Conservation (phyloP, 2,329 filamentous ascomycete species). For the Penicillium fuscoglaucum region DNA sequence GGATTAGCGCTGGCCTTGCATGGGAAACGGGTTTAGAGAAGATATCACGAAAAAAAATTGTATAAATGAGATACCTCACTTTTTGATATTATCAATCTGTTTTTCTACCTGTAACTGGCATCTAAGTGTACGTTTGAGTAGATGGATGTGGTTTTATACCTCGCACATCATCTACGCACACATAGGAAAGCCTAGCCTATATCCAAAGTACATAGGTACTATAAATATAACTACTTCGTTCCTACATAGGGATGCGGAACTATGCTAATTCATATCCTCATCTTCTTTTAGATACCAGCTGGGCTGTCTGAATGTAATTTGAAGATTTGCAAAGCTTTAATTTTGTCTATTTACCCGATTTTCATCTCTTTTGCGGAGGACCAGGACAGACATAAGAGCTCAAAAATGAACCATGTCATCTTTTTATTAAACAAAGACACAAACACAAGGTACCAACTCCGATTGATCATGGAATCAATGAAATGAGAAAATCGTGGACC, state of each 20-base stretch:
- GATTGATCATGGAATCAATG: conserved; percentile 42
- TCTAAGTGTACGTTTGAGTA: background rate
- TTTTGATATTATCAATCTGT: conserved; percentile 3
- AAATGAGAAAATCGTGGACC: conserved; percentile 39
- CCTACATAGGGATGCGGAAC: background rate
- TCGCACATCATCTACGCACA: background rate
- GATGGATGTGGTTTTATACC: background rate
- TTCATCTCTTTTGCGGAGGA: conserved; percentile 19
- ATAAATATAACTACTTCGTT: background rate
- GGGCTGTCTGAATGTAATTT: background rate
- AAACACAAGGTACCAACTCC: conserved; percentile 41
- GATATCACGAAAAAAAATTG: conserved; percentile 21
- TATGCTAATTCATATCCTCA: background rate
- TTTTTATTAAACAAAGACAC: conserved; percentile 39
- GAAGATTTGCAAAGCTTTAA: conserved; percentile 28
- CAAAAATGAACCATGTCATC: conserved; percentile 32
- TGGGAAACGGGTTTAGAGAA: conserved; percentile 27
- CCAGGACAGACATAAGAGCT: conserved; percentile 19
- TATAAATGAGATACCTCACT: conserved; percentile 28
- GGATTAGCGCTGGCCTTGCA: conserved; percentile 37
- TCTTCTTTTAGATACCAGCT: background rate
- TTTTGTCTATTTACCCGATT: conserved; percentile 30
- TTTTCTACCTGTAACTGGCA: background rate
- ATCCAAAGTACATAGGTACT: too few species aligned
- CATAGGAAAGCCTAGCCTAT: background rate